Percentiles rank a stretch among this genome's conserved stretches.
Conservation (phyloP, 2,329 filamentous ascomycete species). For the Neonectria sp. region DNA sequence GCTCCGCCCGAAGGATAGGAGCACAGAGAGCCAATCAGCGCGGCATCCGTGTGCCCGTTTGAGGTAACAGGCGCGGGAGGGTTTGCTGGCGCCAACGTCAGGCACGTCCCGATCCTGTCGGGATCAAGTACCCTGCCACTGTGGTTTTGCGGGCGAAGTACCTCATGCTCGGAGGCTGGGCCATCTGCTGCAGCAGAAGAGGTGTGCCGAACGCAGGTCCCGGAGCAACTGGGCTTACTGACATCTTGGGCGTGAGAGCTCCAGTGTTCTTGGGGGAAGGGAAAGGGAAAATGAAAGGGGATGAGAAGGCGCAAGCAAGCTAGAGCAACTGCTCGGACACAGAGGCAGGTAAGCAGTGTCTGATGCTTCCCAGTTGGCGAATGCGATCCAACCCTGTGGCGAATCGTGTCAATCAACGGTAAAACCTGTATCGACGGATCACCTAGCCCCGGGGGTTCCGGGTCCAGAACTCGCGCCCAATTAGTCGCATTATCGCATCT, state of each 20-base stretch:
- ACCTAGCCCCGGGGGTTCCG: conserved; percentile 9
- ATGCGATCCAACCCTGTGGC: neutral
- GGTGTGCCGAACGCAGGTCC: conserved; percentile 19
- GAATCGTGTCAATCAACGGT: conserved; percentile 1
- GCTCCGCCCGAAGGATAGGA: conserved; percentile 13
- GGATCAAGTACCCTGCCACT: conserved; percentile 17
- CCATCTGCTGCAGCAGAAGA: conserved; percentile 7
- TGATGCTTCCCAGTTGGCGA: conserved; percentile 5
- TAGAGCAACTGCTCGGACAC: too few species aligned
- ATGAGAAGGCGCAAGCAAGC: neutral
- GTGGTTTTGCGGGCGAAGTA: conserved; percentile 5
- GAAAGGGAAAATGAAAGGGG: neutral
- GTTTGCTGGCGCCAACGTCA: conserved; percentile 8
- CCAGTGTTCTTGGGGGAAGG: neutral
- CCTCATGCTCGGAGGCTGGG: conserved; percentile 2
- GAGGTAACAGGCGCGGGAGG: conserved; percentile 26
- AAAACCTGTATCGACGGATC: neutral
- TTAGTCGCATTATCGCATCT: neutral
- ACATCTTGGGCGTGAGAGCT: neutral
- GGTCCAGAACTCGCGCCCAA: neutral
- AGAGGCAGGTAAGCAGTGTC: neutral
- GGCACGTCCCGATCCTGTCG: conserved; percentile 14
- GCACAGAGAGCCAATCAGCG: conserved; percentile 38
- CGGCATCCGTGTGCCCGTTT: conserved; percentile 30
- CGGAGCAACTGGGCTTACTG: neutral